Base-by-base conservation (phyloP, 75 land plant species). In the Adiantum capillusveneris region DNA sequence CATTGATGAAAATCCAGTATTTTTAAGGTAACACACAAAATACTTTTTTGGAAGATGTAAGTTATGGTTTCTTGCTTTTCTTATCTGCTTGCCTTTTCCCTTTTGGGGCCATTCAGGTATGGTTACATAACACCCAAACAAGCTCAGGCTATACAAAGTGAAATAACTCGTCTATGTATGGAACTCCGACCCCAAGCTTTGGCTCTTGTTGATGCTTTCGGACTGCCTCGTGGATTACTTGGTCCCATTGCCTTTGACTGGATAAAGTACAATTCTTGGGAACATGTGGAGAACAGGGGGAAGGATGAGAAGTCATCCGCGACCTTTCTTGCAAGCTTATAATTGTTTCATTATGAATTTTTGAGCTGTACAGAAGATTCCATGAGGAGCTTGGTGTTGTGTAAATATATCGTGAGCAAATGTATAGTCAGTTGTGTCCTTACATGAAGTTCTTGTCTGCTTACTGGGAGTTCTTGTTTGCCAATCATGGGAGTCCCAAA, bases 181-280 rank as follows among this genome's bases (percentile, higher is more conserved):
- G 91, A 94, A 39, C 0, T 94, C 13, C 71, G 96, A 60, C 98
- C 98, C 16, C 87, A 89, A 61, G 84, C 87, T 16, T 79, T 94
- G 21, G 55, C 77, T 16, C 44, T 94, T 19, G 90, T 94, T 22
- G 77, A 71, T 54, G 81, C 95, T 24, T 86, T 89, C 58, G 98
- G 98, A 31, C 81, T 94, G 20, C 98, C 98, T 14, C 84, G 80
- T 57, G 64, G 83, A 26, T 79, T 79, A 29, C 74, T 94, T 49
- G 66, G 88, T 30, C 96, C 98, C 16, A 78, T 94, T 46, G 96
- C 96, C 11, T 88, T 75, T 57, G 75, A 93, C 57, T 93, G 98
- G 98, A 59, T 93, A 36, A 84, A 79, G 22, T 77, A 79, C 34
- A 85, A 93, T 49, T 76, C 94, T 7, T 87, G 81, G 86, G 55